phyloP scores from a whole-genome alignment of 768 basidiomycete species.

The Dacryopinax spathularia region DNA sequence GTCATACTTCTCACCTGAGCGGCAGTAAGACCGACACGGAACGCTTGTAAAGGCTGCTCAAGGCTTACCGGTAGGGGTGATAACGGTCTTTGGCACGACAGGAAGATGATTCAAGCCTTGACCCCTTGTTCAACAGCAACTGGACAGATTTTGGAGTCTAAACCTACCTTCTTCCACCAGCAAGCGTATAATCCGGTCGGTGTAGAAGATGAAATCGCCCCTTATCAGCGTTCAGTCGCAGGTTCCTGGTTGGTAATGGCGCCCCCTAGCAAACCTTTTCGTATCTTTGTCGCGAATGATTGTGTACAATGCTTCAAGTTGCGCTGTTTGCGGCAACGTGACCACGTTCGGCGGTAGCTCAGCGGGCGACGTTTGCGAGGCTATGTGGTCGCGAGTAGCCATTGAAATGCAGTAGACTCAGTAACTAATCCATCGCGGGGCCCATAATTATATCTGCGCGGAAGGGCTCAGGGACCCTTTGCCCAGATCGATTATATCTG shows the following conservation, averaged over 20 bases:
- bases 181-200: constrained; percentile 72
- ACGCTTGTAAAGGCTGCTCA: background rate
- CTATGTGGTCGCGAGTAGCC: too few species aligned
- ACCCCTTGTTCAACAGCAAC: background rate
- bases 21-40: constrained; percentile 7
- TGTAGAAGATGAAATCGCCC: constrained; percentile 94
- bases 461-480: too few species aligned
- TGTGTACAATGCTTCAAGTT: constrained; percentile 89
- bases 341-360: constrained; percentile 67
- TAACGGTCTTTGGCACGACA: constrained; percentile 56
- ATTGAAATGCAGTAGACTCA: too few species aligned
- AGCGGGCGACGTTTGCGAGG: constrained; percentile 24
- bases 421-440: too few species aligned
- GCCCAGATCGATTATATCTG: too few species aligned
- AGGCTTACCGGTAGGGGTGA: constrained; percentile 58
- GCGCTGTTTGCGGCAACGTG: constrained; percentile 76
- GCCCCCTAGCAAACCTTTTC: constrained; percentile 36
- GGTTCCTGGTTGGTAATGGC: background rate
- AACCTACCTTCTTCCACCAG: constrained; percentile 33
- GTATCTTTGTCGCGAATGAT: constrained; percentile 86
- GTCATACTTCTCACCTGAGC: constrained; percentile 63
- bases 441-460: too few species aligned
- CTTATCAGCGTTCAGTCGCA: constrained; percentile 13
- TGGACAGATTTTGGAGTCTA: too few species aligned
- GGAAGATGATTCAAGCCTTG: constrained; percentile 77